phyloP scores from a whole-genome alignment of 2,329 filamentous ascomycete species.

The Penicillium frequentans region DNA sequence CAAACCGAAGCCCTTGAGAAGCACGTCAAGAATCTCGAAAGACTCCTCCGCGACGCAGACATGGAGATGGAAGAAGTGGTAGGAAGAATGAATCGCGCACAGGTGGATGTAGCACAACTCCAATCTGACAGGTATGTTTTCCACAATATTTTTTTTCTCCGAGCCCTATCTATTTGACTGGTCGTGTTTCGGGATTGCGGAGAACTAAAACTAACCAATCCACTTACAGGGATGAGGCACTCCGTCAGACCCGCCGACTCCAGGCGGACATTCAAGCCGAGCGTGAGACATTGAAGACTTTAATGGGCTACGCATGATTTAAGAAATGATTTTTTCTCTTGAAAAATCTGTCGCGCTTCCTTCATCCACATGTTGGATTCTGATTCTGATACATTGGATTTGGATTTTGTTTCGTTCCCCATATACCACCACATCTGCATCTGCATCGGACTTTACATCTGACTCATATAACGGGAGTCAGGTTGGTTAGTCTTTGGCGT shows the following conservation, averaged over 20 bases:
- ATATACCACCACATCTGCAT: slow-evolving; percentile 27
- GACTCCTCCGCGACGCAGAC: slow-evolving; percentile 72
- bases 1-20: slow-evolving; percentile 74
- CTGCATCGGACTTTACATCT: slow-evolving; percentile 15
- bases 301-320: slow-evolving; percentile 35
- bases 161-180: slow-evolving; percentile 8
- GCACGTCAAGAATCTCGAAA: slow-evolving; percentile 81
- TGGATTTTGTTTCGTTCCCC: neutral
- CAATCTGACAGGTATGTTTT: slow-evolving; percentile 54
- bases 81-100: slow-evolving; percentile 75
- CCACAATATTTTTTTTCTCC: neutral
- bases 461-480: slow-evolving; percentile 6
- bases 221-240: slow-evolving; percentile 64
- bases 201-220: slow-evolving; percentile 10
- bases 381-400: neutral
- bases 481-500: slow-evolving; percentile 14
- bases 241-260: slow-evolving; percentile 68
- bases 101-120: slow-evolving; percentile 78
- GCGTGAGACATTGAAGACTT: slow-evolving; percentile 57
- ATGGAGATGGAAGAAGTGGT: slow-evolving; percentile 83
- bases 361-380: neutral
- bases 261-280: slow-evolving; percentile 67
- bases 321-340: neutral
- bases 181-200: slow-evolving; percentile 11
- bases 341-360: neutral